Percentiles rank a stretch among this genome's conserved stretches.
phyloP scores from a whole-genome alignment of 2,329 filamentous ascomycete genomes.

The Raffaelea albimanens region DNA sequence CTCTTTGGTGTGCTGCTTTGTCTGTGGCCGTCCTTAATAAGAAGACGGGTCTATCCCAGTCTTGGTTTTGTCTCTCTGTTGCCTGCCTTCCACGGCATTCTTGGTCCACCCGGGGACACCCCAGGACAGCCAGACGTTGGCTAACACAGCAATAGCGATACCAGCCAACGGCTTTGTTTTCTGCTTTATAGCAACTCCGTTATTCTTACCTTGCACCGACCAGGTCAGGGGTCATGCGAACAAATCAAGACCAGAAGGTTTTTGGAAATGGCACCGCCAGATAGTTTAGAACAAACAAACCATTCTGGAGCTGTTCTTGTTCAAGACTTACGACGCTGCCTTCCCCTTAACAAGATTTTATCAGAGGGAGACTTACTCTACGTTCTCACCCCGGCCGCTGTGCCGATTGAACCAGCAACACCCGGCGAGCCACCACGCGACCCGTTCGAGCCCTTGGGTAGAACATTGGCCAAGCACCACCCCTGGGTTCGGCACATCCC shows the following conservation, averaged over 20 bases:
- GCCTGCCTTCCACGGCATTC: too few species aligned
- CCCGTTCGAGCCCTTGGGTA: constrained; percentile 64
- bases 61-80: too few species aligned
- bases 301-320: constrained; percentile 18
- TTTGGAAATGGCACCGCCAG: constrained; percentile 12
- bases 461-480: constrained; percentile 50
- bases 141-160: too few species aligned
- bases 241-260: constrained; percentile 2
- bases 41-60: too few species aligned
- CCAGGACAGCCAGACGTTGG: too few species aligned
- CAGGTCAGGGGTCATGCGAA: constrained; percentile 6
- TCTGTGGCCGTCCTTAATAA: too few species aligned
- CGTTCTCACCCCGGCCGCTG: constrained; percentile 48
- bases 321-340: constrained; percentile 33
- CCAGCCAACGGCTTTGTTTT: not conserved
- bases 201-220: not conserved
- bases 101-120: too few species aligned
- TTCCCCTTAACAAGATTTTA: constrained; percentile 38
- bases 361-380: constrained; percentile 45
- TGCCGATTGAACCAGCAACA: constrained; percentile 31
- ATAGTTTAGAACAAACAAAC: constrained; percentile 13
- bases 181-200: not conserved
- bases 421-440: constrained; percentile 36
- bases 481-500: constrained; percentile 60
- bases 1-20: too few species aligned